Base-by-base conservation (phyloP, 768 basidiomycete genomes). In the Gymnopilus junonius region DNA sequence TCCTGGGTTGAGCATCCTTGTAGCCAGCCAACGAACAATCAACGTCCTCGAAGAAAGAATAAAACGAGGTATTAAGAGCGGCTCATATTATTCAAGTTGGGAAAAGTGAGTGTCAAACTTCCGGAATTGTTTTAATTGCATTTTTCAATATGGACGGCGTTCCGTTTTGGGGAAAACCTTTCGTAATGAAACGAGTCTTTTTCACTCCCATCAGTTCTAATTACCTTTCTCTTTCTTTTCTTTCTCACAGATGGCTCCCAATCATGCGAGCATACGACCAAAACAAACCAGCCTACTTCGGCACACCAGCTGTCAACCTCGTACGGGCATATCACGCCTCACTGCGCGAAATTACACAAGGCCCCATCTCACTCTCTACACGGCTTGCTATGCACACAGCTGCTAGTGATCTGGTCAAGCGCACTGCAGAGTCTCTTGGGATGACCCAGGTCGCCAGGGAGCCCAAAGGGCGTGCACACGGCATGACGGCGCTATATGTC, bases 401-500 rank as follows among this genome's bases (percentile, higher is more conserved):
- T 56, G 86, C 84, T 5, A 88, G 87, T 65, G 73, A 79, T 56
- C 83, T 84, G 54, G 74, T 97, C 72, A 93, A 91, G 76, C 75
- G 83, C 21, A 82, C 86, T 3, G 86, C 87, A 15, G 72, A 78
- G 34, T 81, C 80, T 40, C 76, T 95, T 40, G 94, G 93, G 3
- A 80, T 95, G 70, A 84, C 77, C 67, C 84, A 85, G 67, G 82
- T 96, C 10, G 85, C 93, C 11, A 67, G 80, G 6, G 79, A 82
- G 29, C 75, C 83, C 2, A 78, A 79, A 4, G 79, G 83, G 61
- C 81, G 87, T 4, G 94, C 95, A 8, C 93, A 94, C 69, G 94
- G 95, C 31, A 95, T 97, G 94, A 91, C 89, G 4, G 94, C 94
- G 79, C 74, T 91, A 55, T 93, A 91, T 74, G 87, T 86, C 63